Conservation (phyloP, 140 eudicot species). For the Bidens hawaiensis region DNA sequence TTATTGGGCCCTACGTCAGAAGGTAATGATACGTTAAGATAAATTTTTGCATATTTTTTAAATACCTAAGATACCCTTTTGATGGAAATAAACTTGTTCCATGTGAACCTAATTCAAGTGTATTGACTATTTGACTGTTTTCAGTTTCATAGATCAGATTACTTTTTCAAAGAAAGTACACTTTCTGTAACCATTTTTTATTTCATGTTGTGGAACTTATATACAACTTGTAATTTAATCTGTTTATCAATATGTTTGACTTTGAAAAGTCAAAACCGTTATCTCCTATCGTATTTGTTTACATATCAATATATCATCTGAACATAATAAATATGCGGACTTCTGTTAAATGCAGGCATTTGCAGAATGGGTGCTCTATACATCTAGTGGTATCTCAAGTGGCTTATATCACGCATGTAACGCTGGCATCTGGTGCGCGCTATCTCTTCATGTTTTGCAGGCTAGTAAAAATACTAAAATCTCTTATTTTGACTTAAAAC, state of each 20-base stretch:
- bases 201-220: too few species aligned
- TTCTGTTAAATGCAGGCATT: constrained; percentile 47
- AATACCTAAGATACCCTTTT: background rate
- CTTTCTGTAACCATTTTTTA: background rate
- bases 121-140: too few species aligned
- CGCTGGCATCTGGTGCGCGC: constrained; percentile 87
- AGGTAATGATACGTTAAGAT: constrained; percentile 39
- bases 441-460: constrained; percentile 66
- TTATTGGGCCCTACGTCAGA: constrained; percentile 79
- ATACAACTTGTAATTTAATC: too few species aligned
- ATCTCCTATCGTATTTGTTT: background rate
- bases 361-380: constrained; percentile 88
- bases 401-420: constrained; percentile 91
- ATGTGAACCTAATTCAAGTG: too few species aligned
- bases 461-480: constrained; percentile 35
- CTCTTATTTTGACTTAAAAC: too few species aligned
- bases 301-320: background rate
- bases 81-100: background rate
- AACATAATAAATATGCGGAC: background rate
- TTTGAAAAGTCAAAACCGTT: background rate
- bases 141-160: too few species aligned
- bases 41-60: too few species aligned
- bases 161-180: too few species aligned
- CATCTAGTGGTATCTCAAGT: constrained; percentile 81
- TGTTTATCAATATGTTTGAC: too few species aligned